phyloP scores from a whole-genome alignment of 2,329 filamentous ascomycete genomes.

The Stenocarpella maydis region DNA sequence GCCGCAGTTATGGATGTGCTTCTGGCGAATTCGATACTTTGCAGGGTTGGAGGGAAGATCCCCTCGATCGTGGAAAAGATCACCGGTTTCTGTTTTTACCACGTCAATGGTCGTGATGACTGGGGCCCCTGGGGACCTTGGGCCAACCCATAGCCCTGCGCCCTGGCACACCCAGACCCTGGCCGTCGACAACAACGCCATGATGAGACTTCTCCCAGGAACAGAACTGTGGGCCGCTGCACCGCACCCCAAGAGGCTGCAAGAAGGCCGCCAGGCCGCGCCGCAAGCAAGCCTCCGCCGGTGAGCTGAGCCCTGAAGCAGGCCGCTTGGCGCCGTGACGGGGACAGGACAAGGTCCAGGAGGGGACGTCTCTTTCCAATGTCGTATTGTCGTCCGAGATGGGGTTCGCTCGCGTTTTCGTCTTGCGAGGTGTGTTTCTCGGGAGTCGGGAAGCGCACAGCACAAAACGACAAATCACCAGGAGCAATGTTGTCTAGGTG shows the following conservation, averaged over 20 bases:
- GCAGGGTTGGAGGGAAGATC: slow-evolving; percentile 25
- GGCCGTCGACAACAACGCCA: slow-evolving; percentile 22
- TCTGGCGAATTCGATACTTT: slow-evolving; percentile 12
- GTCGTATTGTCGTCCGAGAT: background rate
- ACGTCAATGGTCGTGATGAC: slow-evolving; percentile 29
- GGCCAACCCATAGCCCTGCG: slow-evolving; percentile 21
- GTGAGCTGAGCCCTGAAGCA: slow-evolving; percentile 28
- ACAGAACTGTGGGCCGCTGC: slow-evolving; percentile 33
- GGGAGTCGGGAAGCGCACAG: slow-evolving; percentile 11
- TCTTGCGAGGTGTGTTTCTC: slow-evolving; percentile 12
- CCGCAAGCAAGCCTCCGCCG: slow-evolving; percentile 21
- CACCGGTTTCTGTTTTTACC: slow-evolving; percentile 37
- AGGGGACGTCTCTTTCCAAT: background rate
- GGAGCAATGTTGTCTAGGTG: slow-evolving; percentile 20
- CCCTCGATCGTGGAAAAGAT: slow-evolving; percentile 33
- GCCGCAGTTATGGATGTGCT: slow-evolving; percentile 18
- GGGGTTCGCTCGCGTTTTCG: background rate
- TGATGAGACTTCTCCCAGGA: slow-evolving; percentile 26
- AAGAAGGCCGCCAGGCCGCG: background rate
- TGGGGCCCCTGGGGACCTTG: slow-evolving; percentile 9
- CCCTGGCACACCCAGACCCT: slow-evolving; percentile 7
- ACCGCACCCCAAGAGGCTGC: slow-evolving; percentile 18
- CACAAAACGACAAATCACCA: slow-evolving; percentile 21
- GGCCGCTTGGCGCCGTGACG: background rate
- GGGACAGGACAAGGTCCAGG: slow-evolving; percentile 13